Evolutionary conservation across 2,329 filamentous ascomycete genomes (phyloP).

Genomic region (Cladophialophora carrionii): DNA sequence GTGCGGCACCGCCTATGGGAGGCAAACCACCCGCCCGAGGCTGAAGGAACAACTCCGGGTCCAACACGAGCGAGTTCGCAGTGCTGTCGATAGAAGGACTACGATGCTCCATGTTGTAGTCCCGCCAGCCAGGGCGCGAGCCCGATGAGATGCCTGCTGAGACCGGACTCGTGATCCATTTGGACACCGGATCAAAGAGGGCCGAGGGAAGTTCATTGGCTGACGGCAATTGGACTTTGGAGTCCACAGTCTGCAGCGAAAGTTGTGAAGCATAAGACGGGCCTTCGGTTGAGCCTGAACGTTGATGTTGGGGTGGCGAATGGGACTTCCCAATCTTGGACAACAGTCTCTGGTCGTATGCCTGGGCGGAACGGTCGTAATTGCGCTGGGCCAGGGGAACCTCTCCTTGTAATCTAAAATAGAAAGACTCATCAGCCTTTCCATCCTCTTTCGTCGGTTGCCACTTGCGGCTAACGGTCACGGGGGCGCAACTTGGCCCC

Average conservation of each 20-base stretch:
- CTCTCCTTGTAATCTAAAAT: conserved; percentile 60
- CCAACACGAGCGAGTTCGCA: conserved; percentile 45
- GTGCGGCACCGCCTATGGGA: conserved; percentile 54
- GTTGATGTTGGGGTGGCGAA: conserved; percentile 55
- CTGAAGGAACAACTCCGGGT: conserved; percentile 47
- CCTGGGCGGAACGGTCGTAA: conserved; percentile 62
- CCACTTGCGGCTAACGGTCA: conserved; percentile 16
- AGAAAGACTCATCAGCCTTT: conserved; percentile 25
- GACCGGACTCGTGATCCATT: conserved; percentile 48
- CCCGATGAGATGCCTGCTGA: conserved; percentile 49
- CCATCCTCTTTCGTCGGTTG: conserved; percentile 12
- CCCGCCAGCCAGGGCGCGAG: conserved; percentile 47
- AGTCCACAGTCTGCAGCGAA: conserved; percentile 36
- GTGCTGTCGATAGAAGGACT: conserved; percentile 52
- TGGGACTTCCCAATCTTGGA: conserved; percentile 65
- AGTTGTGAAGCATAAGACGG: conserved; percentile 44
- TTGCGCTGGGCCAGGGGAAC: conserved; percentile 61
- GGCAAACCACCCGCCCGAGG: conserved; percentile 46
- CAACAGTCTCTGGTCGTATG: conserved; percentile 65
- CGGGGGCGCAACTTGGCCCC: conserved; percentile 25
- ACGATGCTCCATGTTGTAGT: conserved; percentile 46
- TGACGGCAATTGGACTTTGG: conserved; percentile 26
- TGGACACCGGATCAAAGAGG: conserved; percentile 32
- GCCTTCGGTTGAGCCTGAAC: conserved; percentile 41
- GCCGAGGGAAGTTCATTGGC: conserved; percentile 31